Conservation (phyloP, 768 basidiomycete genomes). For the Suillus clintonianus region DNA sequence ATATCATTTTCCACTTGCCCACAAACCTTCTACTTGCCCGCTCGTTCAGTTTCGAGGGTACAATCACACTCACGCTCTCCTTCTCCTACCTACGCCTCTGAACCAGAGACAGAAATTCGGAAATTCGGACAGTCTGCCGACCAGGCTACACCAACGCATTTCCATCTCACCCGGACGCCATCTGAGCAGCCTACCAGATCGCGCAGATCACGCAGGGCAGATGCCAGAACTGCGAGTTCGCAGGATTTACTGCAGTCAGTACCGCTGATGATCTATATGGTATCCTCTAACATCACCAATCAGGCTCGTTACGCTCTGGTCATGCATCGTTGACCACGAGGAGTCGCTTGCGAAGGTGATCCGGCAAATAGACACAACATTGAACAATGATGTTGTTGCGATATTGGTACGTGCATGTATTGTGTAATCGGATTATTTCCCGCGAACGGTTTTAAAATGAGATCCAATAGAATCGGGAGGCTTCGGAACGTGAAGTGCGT, state of each 20-base stretch:
- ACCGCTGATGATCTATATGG: constrained; percentile 3
- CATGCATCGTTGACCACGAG: constrained; percentile 52
- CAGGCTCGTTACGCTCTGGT: constrained; percentile 57
- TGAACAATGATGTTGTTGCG: constrained; percentile 42
- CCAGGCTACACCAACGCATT: constrained; percentile 4
- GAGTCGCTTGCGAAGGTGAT: constrained; percentile 50
- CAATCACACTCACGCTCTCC: constrained; percentile 42
- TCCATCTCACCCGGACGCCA: background rate
- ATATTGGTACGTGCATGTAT: constrained; percentile 42
- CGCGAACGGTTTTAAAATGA: constrained; percentile 26
- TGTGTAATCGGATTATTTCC: constrained; percentile 18
- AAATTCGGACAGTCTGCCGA: constrained; percentile 38
- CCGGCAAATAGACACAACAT: constrained; percentile 45
- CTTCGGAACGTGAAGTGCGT: constrained; percentile 62
- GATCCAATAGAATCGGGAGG: constrained; percentile 60
- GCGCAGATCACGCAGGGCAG: constrained; percentile 27
- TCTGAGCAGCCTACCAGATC: constrained; percentile 9
- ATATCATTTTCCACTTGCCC: constrained; percentile 64
- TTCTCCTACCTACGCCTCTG: constrained; percentile 70
- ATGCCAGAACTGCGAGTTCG: constrained; percentile 54
- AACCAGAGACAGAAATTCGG: constrained; percentile 61
- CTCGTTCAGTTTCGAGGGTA: constrained; percentile 26
- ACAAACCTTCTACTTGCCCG: constrained; percentile 59
- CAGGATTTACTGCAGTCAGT: constrained; percentile 75
- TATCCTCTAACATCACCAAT: constrained; percentile 8